Base-by-base conservation (phyloP, 495 filamentous ascomycete species). In the Staphylotrichum tortipilum region DNA sequence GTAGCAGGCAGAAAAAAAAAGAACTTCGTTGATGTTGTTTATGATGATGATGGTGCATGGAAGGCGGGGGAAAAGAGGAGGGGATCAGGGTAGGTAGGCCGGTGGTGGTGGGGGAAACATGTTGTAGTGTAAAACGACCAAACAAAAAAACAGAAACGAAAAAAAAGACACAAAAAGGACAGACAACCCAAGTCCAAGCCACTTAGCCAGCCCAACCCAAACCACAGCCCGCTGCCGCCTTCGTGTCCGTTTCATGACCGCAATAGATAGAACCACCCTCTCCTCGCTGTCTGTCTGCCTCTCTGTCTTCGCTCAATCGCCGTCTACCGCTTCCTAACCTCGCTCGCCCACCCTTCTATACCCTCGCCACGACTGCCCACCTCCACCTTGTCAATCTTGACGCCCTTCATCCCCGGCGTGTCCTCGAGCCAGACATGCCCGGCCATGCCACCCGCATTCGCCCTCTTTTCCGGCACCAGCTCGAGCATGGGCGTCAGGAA, bases 381-480 rank as follows among this genome's bases (percentile, higher is more conserved):
- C 21, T 78, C 58, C 15, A 94, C 71, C 5, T 79, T 78, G 43
- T 78, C 73, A 37, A 96, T 69, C 52, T 79, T 80, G 37, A 92
- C 71, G 7, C 76, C 78, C 46, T 86, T 79, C 94, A 99, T 99
- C 11, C 89, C 92, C 24, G 80, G 79, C 3, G 89, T 88, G 52
- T 85, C 82, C 45, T 85, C 77, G 57, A 96, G 68, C 76, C 91
- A 97, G 12, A 71, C 67, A 57, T 92, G 86, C 21, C 80, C 79
- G 10, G 84, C 79, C 92, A 97, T 96, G 8, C 94, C 94, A 15
- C 94, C 92, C 11, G 94, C 94, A 63, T 97, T 97, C 12, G 94
- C 94, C 28, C 92, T 73, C 60, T 85, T 82, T 57, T 88, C 86
- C 0, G 94, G 94, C 37, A 85, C 65, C 11, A 99, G 69, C 60